A percentile compares a stretch with the other conserved stretches of the same genome.
These are phyloP conservation scores for Rhodotorula sp. DNA, from an alignment of 1,284 basidiomycete genomes.

Conservation along the genomic window DNA sequence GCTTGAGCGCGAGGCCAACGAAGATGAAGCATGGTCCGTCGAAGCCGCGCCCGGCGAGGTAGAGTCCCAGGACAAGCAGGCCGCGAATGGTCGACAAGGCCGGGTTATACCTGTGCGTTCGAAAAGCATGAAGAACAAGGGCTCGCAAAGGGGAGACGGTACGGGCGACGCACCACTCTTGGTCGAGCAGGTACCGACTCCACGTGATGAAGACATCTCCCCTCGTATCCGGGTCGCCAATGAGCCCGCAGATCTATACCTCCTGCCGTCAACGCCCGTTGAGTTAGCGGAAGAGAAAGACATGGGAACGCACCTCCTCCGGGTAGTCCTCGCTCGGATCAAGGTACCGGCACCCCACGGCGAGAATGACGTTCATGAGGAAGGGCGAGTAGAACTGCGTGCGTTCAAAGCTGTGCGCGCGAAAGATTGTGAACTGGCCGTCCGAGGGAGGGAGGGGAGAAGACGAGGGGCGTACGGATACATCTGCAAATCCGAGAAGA, in stretches of 20 bases:
- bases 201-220: conserved; percentile 36
- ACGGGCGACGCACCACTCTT: conserved; percentile 25
- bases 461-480: conserved; percentile 12
- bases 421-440: background rate
- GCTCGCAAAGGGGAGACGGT: background rate
- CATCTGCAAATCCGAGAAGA: conserved; percentile 33
- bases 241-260: conserved; percentile 26
- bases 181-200: conserved; percentile 33
- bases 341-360: conserved; percentile 38
- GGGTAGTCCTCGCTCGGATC: conserved; percentile 27
- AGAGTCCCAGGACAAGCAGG: conserved; percentile 23
- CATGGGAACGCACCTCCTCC: conserved; percentile 3
- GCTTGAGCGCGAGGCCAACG: conserved; percentile 18
- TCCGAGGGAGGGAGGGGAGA: background rate
- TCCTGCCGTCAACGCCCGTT: background rate
- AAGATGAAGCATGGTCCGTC: conserved; percentile 39
- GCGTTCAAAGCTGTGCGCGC: conserved; percentile 20
- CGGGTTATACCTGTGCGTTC: conserved; percentile 6
- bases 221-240: conserved; percentile 29
- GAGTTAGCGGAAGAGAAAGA: too few species aligned
- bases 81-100: conserved; percentile 33
- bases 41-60: conserved; percentile 35
- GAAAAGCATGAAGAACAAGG: too few species aligned
- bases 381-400: conserved; percentile 37
- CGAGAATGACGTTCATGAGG: conserved; percentile 36